These are phyloP conservation scores for Picea sitchensis DNA, from an alignment of 75 land plant species.

Conservation along the genomic window DNA sequence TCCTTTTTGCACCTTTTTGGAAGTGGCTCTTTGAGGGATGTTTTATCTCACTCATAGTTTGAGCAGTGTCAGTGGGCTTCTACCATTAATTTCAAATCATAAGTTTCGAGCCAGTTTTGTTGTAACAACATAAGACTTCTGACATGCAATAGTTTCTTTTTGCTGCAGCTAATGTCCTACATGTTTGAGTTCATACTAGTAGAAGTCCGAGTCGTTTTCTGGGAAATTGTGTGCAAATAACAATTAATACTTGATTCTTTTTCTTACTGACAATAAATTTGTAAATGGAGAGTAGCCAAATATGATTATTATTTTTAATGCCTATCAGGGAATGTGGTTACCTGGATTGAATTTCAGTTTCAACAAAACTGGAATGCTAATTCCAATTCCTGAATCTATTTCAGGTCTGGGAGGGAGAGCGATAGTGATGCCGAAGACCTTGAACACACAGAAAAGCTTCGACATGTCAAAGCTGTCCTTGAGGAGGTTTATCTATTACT, in stretches of 20 bases:
- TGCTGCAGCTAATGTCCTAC: background rate
- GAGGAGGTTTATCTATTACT: conserved; percentile 69
- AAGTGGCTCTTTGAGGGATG: too few species aligned
- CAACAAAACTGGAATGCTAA: background rate
- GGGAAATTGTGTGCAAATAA: background rate
- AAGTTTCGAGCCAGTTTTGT: too few species aligned
- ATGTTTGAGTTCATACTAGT: background rate
- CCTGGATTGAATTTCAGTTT: background rate
- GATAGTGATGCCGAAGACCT: conserved; percentile 98
- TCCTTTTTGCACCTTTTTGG: too few species aligned
- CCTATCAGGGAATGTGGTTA: background rate
- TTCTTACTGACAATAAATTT: background rate
- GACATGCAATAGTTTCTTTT: background rate
- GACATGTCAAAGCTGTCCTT: conserved; percentile 99
- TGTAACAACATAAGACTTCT: too few species aligned
- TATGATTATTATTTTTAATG: too few species aligned
- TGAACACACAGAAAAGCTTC: conserved; percentile 99
- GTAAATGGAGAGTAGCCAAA: background rate
- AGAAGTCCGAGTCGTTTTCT: background rate
- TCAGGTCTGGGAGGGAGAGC: conserved; percentile 89
- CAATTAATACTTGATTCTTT: background rate
- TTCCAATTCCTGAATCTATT: background rate
- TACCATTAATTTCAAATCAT: too few species aligned
- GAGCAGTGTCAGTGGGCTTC: too few species aligned
- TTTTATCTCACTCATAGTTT: too few species aligned